phyloP scores from a whole-genome alignment of 1,139 yeast species.

The Blastobotrys elegans region DNA sequence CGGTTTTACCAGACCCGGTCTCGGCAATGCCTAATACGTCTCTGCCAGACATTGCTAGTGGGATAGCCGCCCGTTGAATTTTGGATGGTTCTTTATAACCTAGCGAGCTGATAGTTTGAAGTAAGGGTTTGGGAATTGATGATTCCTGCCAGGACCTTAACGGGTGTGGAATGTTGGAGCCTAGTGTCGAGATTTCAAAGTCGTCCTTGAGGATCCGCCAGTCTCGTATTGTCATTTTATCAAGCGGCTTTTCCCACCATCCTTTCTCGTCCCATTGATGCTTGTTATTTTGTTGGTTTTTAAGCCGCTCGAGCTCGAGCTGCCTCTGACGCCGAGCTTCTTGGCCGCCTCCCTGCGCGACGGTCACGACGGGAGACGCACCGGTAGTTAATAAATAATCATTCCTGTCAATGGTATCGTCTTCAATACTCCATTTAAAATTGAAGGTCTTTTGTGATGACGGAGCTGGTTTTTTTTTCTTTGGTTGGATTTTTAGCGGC shows the following conservation, averaged over 20 bases:
- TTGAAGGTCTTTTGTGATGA: constrained; percentile 41
- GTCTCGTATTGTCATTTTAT: constrained; percentile 71
- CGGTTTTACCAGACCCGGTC: constrained; percentile 94
- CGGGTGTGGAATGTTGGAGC: constrained; percentile 52
- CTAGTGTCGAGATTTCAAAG: constrained; percentile 58
- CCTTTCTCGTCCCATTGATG: constrained; percentile 32
- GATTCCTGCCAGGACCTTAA: constrained; percentile 71
- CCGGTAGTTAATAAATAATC: constrained; percentile 38
- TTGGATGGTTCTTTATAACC: constrained; percentile 72
- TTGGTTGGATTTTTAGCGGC: not conserved
- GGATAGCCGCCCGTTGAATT: constrained; percentile 83
- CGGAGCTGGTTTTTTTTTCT: not conserved
- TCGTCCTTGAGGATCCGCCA: constrained; percentile 90
- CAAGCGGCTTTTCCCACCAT: constrained; percentile 66
- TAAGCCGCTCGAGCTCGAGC: constrained; percentile 17
- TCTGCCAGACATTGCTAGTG: constrained; percentile 53
- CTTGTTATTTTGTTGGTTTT: constrained; percentile 21
- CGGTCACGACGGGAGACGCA: not conserved
- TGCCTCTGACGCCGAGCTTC: constrained; percentile 24
- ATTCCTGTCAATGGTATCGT: constrained; percentile 53
- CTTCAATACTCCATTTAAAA: constrained; percentile 66
- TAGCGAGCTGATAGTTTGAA: constrained; percentile 38
- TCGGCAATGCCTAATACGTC: constrained; percentile 92
- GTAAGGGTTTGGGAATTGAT: constrained; percentile 45
- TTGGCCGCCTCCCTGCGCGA: constrained; percentile 30